A percentile compares a stretch with the other conserved stretches of the same genome.
phyloP scores from a whole-genome alignment of 75 land plant genomes.

The Sequoiadendron giganteum region DNA sequence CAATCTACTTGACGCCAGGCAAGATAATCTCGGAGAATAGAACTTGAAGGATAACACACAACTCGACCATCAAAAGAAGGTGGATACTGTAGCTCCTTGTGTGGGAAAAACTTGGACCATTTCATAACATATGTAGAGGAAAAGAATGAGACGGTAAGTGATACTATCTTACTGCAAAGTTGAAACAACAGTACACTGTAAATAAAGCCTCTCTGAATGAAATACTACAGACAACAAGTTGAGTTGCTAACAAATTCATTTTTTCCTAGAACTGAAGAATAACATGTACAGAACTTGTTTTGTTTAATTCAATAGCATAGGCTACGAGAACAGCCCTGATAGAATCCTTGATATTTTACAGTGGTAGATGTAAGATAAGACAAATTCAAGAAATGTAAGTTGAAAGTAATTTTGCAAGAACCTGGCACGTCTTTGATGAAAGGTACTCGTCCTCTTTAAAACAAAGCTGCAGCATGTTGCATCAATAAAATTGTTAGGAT shows the following conservation, averaged over 20 bases:
- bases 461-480: constrained; percentile 60
- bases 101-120: constrained; percentile 81
- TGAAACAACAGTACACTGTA: neutral
- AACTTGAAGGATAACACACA: constrained; percentile 72
- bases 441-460: constrained; percentile 55
- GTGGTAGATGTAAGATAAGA: neutral
- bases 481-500: neutral
- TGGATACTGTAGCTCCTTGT: constrained; percentile 64
- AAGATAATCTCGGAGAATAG: constrained; percentile 75
- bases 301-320: neutral
- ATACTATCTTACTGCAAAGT: constrained; percentile 77
- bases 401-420: constrained; percentile 16
- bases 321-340: neutral
- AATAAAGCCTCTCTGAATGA: neutral
- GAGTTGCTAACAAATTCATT: neutral
- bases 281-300: neutral
- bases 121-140: constrained; percentile 75
- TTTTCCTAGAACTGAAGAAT: neutral
- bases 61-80: constrained; percentile 93
- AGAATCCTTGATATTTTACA: neutral
- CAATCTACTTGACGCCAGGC: constrained; percentile 99
- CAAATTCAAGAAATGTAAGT: neutral
- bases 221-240: neutral
- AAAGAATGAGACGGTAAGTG: constrained; percentile 74
- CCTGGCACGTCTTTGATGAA: constrained; percentile 80